These are phyloP conservation scores for Candida incommunis DNA, from an alignment of 805 yeast genomes.

Conservation along the genomic window DNA sequence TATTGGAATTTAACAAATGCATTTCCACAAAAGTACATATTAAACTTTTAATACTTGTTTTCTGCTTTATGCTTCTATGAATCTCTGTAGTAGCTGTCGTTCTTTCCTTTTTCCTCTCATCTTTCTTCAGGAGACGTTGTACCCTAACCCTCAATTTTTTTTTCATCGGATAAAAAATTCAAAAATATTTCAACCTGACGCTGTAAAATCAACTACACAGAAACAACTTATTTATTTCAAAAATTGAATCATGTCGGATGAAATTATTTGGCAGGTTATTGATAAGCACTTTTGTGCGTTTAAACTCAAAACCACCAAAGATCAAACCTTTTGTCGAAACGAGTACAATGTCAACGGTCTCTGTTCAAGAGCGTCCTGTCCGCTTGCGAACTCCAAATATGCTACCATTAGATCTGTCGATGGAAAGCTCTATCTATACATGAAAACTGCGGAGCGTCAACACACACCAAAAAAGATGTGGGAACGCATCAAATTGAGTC, in stretches of 20 bases:
- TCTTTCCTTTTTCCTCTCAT: too few species aligned
- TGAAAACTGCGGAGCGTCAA: conserved; percentile 96
- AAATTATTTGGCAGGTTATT: conserved; percentile 94
- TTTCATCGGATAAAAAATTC: not conserved
- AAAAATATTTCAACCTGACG: not conserved
- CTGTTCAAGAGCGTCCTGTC: conserved; percentile 89
- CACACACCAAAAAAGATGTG: conserved; percentile 89
- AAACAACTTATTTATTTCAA: not conserved
- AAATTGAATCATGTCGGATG: conserved; percentile 34
- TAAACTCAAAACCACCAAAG: conserved; percentile 77
- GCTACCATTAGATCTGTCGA: conserved; percentile 23
- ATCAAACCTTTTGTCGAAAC: conserved; percentile 86
- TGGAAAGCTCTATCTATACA: conserved; percentile 36
- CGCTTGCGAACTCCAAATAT: conserved; percentile 56
- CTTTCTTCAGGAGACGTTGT: too few species aligned
- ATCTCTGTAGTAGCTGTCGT: too few species aligned
- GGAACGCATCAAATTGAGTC: conserved; percentile 87
- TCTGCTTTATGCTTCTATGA: too few species aligned
- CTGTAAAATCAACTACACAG: too few species aligned
- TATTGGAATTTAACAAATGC: too few species aligned
- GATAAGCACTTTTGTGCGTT: conserved; percentile 93
- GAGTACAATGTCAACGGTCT: conserved; percentile 93
- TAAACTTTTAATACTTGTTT: too few species aligned
- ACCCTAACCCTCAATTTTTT: conserved; percentile 1
- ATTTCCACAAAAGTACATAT: too few species aligned